Evolutionary conservation across 148 eudicot species (phyloP), one percentile per base, ranked within the genome.

Genomic region (Spergularia marina): DNA sequence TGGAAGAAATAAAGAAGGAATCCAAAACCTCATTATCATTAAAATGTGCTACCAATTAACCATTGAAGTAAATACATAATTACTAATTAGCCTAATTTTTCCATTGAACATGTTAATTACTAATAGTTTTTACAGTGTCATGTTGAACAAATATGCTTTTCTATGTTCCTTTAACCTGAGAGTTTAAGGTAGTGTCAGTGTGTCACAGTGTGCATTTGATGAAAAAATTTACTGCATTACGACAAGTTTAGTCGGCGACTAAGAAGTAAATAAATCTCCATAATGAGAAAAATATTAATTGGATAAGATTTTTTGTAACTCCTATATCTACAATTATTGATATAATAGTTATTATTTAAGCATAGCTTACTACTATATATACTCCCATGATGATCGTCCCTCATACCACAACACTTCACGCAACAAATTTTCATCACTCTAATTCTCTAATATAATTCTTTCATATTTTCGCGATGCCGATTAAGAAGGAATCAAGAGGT

Each of bases 401-500:
- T 44, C 36, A 18, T 47, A 25, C 55, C 34, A 66, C 57, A 73
- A 52, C 78, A 49, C 2, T 30, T 53, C 30, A 62, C 54, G 34
- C 54, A 44, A 44, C 4, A 74, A 12, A 36, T 17, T 8, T 76
- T 69, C 49, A 11, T 62, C 41, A 18, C 61, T 18, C 51, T 11
- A 30, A 30, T 30, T 30, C 36, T 30, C 36, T 30, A 30, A 30
- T 30, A 30, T 30, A 34, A 7, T 53, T 40, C 78, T 51, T 56
- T 21, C n/a, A 39, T 23, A 36, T 5, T 20, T 30, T 36, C 9
- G 77, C 72, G 77, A 87, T 87, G 90, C 81, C 87, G 36, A 9
- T 25, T 3, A 87, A 81, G 80, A 87, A 87, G 64, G 82, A 83
- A 18, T 81, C 83, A 65, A 73, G 72, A 70, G 90, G 92, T 57